A percentile compares a stretch with the other conserved stretches of the same genome.
Conservation (phyloP, 371 early-diverging fungal species). For the Mucor lusitanicus region DNA sequence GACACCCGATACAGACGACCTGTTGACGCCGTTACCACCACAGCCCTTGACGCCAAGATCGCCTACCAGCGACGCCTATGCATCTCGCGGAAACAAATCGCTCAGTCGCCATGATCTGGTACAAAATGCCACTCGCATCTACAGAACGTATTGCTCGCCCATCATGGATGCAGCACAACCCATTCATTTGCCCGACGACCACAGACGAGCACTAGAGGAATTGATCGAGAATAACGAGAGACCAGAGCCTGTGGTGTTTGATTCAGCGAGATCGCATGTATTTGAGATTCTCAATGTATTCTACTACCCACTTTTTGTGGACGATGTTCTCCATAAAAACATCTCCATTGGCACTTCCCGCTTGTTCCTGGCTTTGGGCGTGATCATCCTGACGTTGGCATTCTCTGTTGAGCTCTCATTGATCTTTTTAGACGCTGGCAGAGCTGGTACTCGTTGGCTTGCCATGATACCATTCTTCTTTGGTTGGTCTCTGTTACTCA, state of each 20-base stretch:
- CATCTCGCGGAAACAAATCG: constrained; percentile 31
- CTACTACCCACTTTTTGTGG: constrained; percentile 51
- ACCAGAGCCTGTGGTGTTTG: constrained; percentile 52
- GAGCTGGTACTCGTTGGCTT: constrained; percentile 34
- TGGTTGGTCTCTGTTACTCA: constrained; percentile 38
- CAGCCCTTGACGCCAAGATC: constrained; percentile 15
- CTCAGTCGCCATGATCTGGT: constrained; percentile 40
- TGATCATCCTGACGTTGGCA: constrained; percentile 35
- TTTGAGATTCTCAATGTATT: constrained; percentile 53
- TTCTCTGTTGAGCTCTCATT: constrained; percentile 43
- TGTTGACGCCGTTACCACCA: constrained; percentile 22
- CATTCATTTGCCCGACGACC: constrained; percentile 49
- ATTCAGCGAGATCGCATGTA: constrained; percentile 46
- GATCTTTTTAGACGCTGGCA: constrained; percentile 37
- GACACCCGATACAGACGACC: constrained; percentile 35
- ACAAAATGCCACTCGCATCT: constrained; percentile 50
- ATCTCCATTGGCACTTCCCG: constrained; percentile 23
- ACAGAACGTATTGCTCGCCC: constrained; percentile 40
- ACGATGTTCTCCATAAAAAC: constrained; percentile 41
- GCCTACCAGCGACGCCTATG: constrained; percentile 21
- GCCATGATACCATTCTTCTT: constrained; percentile 40
- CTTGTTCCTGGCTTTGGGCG: constrained; percentile 24
- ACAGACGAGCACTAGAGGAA: constrained; percentile 43
- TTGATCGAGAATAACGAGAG: constrained; percentile 42
- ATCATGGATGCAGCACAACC: constrained; percentile 41